Evolutionary conservation across 202 grass and related monocot species (phyloP).

Genomic region (Cymbopogon flexuosus): DNA sequence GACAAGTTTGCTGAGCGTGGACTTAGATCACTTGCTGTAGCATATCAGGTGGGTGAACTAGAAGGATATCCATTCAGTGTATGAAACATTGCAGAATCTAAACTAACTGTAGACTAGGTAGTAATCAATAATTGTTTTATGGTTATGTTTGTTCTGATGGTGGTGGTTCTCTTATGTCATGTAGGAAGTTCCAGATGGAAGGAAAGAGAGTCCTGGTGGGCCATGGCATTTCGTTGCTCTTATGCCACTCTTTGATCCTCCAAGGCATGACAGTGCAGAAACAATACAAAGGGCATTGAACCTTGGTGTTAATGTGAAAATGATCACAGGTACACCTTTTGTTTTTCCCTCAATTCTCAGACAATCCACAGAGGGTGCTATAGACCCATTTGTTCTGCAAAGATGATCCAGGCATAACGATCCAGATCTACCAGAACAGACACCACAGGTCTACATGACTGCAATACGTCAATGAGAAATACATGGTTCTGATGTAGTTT

Average conservation of each 20-base stretch:
- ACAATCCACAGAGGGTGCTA: background rate
- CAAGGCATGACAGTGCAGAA: conserved; percentile 92
- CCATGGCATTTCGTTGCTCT: conserved; percentile 79
- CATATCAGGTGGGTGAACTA: conserved; percentile 53
- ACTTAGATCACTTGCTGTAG: conserved; percentile 83
- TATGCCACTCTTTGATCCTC: conserved; percentile 93
- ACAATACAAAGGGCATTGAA: conserved; percentile 84
- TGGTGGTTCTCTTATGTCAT: conserved; percentile 8
- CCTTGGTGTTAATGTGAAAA: conserved; percentile 94
- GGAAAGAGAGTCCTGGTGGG: conserved; percentile 64
- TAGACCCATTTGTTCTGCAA: background rate
- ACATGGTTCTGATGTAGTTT: background rate
- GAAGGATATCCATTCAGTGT: background rate
- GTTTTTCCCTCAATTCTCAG: background rate
- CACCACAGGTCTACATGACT: background rate
- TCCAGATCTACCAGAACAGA: background rate
- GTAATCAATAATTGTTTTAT: background rate
- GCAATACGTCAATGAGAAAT: background rate
- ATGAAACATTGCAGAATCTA: background rate
- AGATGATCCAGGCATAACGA: background rate
- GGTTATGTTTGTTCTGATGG: background rate
- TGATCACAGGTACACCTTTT: conserved; percentile 66
- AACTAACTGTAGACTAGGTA: background rate
- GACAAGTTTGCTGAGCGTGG: conserved; percentile 93
- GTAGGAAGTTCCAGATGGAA: conserved; percentile 87